A percentile compares a stretch with the other conserved stretches of the same genome.
Conservation (phyloP, 768 basidiomycete genomes). For the Collybia sordida region DNA sequence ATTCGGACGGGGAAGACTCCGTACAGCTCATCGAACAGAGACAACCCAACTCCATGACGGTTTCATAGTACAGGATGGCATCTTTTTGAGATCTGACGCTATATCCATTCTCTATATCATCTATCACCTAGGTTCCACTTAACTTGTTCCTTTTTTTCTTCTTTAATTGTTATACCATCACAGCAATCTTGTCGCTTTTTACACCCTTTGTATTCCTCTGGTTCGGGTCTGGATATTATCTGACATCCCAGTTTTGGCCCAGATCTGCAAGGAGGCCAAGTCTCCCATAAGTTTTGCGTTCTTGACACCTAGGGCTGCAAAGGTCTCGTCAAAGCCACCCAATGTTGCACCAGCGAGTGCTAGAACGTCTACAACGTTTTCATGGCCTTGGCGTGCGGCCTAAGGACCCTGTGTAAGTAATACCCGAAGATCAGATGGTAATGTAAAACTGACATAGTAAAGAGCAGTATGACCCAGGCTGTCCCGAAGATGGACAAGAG, state of each 20-base stretch:
- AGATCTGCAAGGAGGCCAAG: slow-evolving; percentile 42
- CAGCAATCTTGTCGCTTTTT: not conserved
- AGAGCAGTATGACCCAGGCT: slow-evolving; percentile 78
- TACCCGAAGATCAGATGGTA: slow-evolving; percentile 1
- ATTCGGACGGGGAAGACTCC: slow-evolving; percentile 9
- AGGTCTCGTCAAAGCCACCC: slow-evolving; percentile 66
- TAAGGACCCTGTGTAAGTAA: slow-evolving; percentile 22
- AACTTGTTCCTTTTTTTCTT: too few species aligned
- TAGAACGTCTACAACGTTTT: slow-evolving; percentile 58
- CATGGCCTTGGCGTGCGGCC: slow-evolving; percentile 76
- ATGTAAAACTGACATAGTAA: slow-evolving; percentile 57
- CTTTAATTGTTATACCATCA: too few species aligned
- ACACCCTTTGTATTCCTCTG: not conserved
- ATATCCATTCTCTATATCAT: not conserved
- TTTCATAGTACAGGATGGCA: not conserved
- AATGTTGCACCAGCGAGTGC: slow-evolving; percentile 75
- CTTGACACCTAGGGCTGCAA: slow-evolving; percentile 46
- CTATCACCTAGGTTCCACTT: not conserved
- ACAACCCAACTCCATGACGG: not conserved
- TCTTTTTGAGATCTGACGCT: not conserved
- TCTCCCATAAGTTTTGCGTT: slow-evolving; percentile 40
- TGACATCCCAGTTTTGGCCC: slow-evolving; percentile 51
- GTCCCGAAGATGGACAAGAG: slow-evolving; percentile 82
- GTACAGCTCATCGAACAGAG: slow-evolving; percentile 4
- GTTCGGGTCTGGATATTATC: not conserved